These are phyloP conservation scores for Psidium friedrichsthalianum DNA, from an alignment of 345 rosid species.

Conservation along the genomic window DNA sequence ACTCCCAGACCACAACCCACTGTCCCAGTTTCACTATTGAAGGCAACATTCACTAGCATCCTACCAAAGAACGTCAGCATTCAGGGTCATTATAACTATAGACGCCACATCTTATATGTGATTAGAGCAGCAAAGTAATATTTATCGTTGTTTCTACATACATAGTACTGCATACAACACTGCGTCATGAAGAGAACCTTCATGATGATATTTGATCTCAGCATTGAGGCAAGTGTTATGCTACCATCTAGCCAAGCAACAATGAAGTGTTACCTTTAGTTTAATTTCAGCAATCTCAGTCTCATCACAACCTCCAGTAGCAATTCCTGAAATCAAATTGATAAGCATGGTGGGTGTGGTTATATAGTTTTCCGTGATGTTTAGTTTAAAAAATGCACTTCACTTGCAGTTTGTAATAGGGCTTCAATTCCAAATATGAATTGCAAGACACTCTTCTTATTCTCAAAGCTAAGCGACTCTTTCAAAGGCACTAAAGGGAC, in stretches of 20 bases:
- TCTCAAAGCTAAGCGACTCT: neutral
- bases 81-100: neutral
- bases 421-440: neutral
- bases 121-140: neutral
- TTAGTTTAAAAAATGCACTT: neutral
- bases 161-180: neutral
- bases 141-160: neutral
- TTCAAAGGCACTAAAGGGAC: neutral
- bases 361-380: neutral
- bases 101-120: neutral
- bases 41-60: neutral
- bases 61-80: neutral
- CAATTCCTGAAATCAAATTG: slow-evolving; percentile 36
- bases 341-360: neutral
- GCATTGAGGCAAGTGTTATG: neutral
- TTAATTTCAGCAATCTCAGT: slow-evolving; percentile 85
- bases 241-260: neutral
- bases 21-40: neutral
- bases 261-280: slow-evolving; percentile 54
- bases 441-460: neutral
- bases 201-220: neutral
- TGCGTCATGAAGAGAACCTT: neutral
- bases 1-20: neutral
- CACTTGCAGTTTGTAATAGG: neutral
- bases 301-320: slow-evolving; percentile 90